A percentile compares a stretch with the other conserved stretches of the same genome.
Conservation (phyloP, 192 early-diverging fungal species). For the Cladochytrium replicatum region DNA sequence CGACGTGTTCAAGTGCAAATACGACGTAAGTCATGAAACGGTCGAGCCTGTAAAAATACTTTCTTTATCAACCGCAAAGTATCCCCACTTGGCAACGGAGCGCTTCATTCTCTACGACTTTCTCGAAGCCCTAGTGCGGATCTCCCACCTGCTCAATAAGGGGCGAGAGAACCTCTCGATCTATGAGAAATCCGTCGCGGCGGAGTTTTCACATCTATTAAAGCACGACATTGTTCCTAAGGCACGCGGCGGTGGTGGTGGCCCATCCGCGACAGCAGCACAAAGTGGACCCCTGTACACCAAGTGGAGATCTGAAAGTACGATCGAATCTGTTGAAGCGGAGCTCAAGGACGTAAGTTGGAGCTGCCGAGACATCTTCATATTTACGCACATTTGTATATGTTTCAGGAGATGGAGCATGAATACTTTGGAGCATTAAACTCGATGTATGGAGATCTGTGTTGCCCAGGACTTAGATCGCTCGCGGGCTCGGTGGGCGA, state of each 20-base stretch:
- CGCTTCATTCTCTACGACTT: slow-evolving; percentile 39
- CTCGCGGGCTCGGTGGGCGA: slow-evolving; percentile 12
- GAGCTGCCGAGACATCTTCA: slow-evolving; percentile 2
- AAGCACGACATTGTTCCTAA: slow-evolving; percentile 27
- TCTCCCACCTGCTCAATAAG: slow-evolving; percentile 24
- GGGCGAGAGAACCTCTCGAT: slow-evolving; percentile 15
- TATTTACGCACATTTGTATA: slow-evolving; percentile 2
- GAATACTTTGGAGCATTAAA: slow-evolving; percentile 14
- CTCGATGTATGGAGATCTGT: slow-evolving; percentile 16
- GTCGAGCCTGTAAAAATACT: slow-evolving; percentile 4
- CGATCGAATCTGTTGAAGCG: neutral
- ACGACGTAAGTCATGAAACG: slow-evolving; percentile 11
- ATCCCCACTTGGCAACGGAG: slow-evolving; percentile 26
- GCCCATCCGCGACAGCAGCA: slow-evolving; percentile 1
- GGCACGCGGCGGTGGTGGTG: neutral
- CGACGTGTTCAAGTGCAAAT: slow-evolving; percentile 8
- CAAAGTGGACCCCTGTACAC: neutral
- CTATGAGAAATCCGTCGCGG: slow-evolving; percentile 23
- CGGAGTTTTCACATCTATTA: slow-evolving; percentile 23
- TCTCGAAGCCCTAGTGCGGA: slow-evolving; percentile 25
- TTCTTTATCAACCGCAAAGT: slow-evolving; percentile 15
- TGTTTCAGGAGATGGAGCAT: slow-evolving; percentile 14
- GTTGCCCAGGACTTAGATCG: slow-evolving; percentile 4
- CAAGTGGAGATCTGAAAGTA: neutral
- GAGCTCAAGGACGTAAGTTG: slow-evolving; percentile 1